Evolutionary conservation across 805 yeast species (phyloP).

Genomic region (Torulaspora maleeae): DNA sequence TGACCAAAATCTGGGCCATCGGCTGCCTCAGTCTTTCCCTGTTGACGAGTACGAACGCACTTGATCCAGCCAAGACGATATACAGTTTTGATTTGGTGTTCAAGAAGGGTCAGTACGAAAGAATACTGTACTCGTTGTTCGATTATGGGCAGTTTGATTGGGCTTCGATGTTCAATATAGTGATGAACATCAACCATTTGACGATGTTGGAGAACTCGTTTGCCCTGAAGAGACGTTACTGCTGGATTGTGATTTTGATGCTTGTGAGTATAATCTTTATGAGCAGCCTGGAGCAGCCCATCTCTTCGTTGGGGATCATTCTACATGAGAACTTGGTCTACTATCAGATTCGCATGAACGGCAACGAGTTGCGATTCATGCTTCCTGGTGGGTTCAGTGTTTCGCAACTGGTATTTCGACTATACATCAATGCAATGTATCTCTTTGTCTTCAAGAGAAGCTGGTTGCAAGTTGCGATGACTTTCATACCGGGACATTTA

Average conservation of each 20-base stretch:
- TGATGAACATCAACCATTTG: constrained; percentile 23
- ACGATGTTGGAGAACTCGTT: constrained; percentile 29
- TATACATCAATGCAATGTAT: constrained; percentile 23
- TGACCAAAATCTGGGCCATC: constrained; percentile 38
- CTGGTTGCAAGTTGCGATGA: constrained; percentile 24
- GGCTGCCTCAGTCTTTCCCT: constrained; percentile 37
- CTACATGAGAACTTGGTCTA: constrained; percentile 30
- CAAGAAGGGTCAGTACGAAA: constrained; percentile 36
- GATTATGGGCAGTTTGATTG: constrained; percentile 36
- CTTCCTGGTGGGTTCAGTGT: constrained; percentile 25
- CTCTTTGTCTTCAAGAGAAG: constrained; percentile 18
- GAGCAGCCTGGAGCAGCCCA: constrained; percentile 28
- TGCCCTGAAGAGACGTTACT: constrained; percentile 20
- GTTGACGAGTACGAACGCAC: constrained; percentile 34
- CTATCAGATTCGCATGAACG: constrained; percentile 24
- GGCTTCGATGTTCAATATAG: constrained; percentile 22
- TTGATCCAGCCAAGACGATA: constrained; percentile 33
- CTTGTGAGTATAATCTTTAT: constrained; percentile 18
- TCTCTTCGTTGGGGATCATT: constrained; percentile 25
- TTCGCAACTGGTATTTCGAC: constrained; percentile 20
- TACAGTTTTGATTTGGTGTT: constrained; percentile 40
- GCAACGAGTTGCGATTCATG: constrained; percentile 18
- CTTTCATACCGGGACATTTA: constrained; percentile 31
- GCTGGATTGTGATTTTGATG: constrained; percentile 27
- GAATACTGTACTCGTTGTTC: constrained; percentile 38